Evolutionary conservation across 495 filamentous ascomycete species (phyloP), one percentile per base, ranked within the genome.

Genomic region (Xylaria cubensis): DNA sequence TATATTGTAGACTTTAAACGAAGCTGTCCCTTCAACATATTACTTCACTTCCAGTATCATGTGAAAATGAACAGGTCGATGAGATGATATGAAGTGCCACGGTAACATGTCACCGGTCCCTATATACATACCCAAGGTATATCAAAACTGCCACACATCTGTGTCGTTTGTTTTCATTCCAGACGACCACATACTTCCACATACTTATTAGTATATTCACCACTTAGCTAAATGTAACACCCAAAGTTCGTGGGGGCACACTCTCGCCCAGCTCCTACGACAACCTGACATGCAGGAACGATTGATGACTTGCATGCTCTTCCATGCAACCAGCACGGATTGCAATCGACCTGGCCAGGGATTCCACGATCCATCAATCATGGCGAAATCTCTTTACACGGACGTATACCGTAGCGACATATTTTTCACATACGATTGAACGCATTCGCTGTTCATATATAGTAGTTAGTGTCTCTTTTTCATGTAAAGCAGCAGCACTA

Each of bases 251-350:
- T 69, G 66, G 66, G 66, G 66, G 66, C 34, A 32, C 41, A n/a
- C 15, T 46, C 8, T 32, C 17, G 5, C 13, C 65, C 66, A 12
- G 24, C 66, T 44, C 66, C 53, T 29, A 32, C 41, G 53, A 69
- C 36, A 2, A 29, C 21, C 55, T 36, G 34, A 7, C 59, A 71
- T 71, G 69, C 69, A 71, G 69, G 69, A 70, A 71, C 69, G 42
- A 26, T 24, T 19, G 48, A 71, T 71, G 69, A 71, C 69, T 26
- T 71, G 69, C 69, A 71, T 64, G 24, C 3, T 26, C 21, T 17
- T 32, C 34, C 34, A 65, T 65, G 36, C 63, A 65, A 32, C 42
- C 63, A 46, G 26, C 63, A 26, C 63, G 41, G 63, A 65, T 50
- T 63, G 39, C 39, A 42, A n/a, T 61, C 32, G 58, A 34, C 34